These are phyloP conservation scores for Oryza glumipatula DNA, from an alignment of 176 grass and related monocot species.

Conservation along the genomic window DNA sequence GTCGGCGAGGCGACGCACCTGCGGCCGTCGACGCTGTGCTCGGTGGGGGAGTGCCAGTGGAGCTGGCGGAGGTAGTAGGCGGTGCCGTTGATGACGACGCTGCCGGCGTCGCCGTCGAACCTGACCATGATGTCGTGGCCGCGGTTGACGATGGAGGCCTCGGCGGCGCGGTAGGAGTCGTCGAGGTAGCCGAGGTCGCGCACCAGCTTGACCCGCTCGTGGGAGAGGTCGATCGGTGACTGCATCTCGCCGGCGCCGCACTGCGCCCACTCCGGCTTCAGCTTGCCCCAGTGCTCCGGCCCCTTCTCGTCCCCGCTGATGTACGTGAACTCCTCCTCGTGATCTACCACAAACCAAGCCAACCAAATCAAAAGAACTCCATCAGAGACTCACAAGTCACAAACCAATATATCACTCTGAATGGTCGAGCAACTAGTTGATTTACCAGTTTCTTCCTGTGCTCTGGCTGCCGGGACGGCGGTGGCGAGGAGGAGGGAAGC, in stretches of 20 bases:
- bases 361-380: too few relatives aligned
- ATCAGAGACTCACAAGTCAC: too few relatives aligned
- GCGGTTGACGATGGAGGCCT: slow-evolving; percentile 55
- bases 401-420: background rate
- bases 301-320: slow-evolving; percentile 28
- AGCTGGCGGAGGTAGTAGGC: slow-evolving; percentile 55
- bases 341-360: slow-evolving; percentile 34
- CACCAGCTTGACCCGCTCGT: slow-evolving; percentile 37
- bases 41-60: slow-evolving; percentile 87
- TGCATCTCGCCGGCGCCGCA: slow-evolving; percentile 65
- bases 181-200: slow-evolving; percentile 51
- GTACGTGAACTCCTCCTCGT: slow-evolving; percentile 71
- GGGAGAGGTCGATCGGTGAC: slow-evolving; percentile 70
- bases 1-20: slow-evolving; percentile 20
- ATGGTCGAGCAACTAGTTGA: too few relatives aligned
- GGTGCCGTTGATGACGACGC: slow-evolving; percentile 56
- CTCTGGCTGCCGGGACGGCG: slow-evolving; percentile 24
- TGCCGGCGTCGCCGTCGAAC: slow-evolving; percentile 56
- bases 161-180: slow-evolving; percentile 53
- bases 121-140: slow-evolving; percentile 78
- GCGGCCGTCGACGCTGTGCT: slow-evolving; percentile 66
- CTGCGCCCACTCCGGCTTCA: slow-evolving; percentile 59
- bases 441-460: slow-evolving; percentile 45
- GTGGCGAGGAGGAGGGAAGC: background rate
- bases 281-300: slow-evolving; percentile 62